Conservation (phyloP, 306 rosid species). For the Cucumis sativus region Cucumber_9930_V3 NC_026661.2:3508501-3509000, state of each 20-base stretch:
- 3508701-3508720: neutral
- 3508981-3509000: slow-evolving; percentile 36
- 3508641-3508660: too few species aligned
- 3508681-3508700: neutral
- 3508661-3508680: neutral
- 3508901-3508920: slow-evolving; percentile 2
- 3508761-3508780: neutral
- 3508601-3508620: too few species aligned
- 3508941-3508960: neutral
- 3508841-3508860: neutral
- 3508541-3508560: too few species aligned
- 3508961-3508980: neutral
- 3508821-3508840: neutral
- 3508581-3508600: too few species aligned
- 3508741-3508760: neutral
- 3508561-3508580: too few species aligned
- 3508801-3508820: neutral
- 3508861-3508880: neutral
- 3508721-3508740: neutral
- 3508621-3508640: too few species aligned
- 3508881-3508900: neutral
- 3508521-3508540: too few species aligned
- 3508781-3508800: neutral
- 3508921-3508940: neutral
- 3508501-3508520: too few species aligned